Conservation (phyloP, 768 basidiomycete species). For the Naganishia onofrii region DNA sequence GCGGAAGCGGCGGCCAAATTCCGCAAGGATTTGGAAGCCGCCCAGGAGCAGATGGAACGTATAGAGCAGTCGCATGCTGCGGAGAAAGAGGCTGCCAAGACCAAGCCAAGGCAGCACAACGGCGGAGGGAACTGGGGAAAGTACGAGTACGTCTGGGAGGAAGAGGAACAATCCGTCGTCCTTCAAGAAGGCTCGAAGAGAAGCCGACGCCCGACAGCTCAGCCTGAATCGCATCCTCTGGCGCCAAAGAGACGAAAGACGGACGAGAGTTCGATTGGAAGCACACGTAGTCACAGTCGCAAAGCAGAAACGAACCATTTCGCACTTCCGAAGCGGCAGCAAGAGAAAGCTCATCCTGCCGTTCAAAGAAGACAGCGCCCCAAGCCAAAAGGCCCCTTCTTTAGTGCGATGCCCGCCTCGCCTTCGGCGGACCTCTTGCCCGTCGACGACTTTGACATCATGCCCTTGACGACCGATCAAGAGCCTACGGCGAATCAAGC, state of each 20-base stretch:
- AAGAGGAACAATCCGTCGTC: not conserved
- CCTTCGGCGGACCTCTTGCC: not conserved
- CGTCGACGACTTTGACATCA: slow-evolving; percentile 13
- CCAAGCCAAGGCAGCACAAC: slow-evolving; percentile 3
- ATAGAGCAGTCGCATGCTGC: not conserved
- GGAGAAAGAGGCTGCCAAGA: slow-evolving; percentile 1
- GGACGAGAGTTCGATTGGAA: not conserved
- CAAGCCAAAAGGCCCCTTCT: not conserved
- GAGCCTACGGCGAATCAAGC: too few relatives aligned
- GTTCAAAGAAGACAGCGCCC: not conserved
- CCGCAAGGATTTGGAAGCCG: slow-evolving; percentile 10
- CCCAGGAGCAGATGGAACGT: not conserved
- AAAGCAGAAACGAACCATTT: not conserved
- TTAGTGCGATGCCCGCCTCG: slow-evolving; percentile 13
- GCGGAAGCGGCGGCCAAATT: slow-evolving; percentile 10
- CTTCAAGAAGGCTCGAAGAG: slow-evolving; percentile 13
- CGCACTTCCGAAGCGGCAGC: not conserved
- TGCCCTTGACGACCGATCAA: not conserved
- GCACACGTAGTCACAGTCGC: too few relatives aligned
- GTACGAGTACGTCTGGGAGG: slow-evolving; percentile 18
- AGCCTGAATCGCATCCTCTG: not conserved
- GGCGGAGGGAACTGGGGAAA: slow-evolving; percentile 4
- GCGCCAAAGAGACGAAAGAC: not conserved
- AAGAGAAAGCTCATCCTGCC: slow-evolving; percentile 10
- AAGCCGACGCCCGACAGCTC: not conserved